Evolutionary conservation across 257 asterid species (phyloP).

Genomic region (Nicotiana otophora): DNA sequence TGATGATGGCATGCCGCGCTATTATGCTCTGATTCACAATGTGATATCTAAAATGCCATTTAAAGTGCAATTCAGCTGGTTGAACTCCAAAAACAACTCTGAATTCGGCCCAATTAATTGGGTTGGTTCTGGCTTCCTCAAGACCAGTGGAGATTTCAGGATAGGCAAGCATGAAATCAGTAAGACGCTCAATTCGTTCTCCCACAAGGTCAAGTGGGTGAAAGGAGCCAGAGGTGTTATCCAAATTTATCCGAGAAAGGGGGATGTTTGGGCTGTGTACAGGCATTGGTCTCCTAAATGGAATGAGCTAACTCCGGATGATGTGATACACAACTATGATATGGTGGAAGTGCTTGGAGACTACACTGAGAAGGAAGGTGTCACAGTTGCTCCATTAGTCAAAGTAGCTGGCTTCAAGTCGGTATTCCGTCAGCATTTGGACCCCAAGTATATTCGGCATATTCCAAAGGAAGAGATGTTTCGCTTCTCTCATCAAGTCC

Average conservation of each 20-base stretch:
- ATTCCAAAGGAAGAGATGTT: slow-evolving; percentile 59
- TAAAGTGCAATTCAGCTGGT: slow-evolving; percentile 51
- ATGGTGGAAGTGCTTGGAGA: slow-evolving; percentile 56
- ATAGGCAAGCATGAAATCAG: slow-evolving; percentile 33
- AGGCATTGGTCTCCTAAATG: slow-evolving; percentile 68
- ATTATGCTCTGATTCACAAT: slow-evolving; percentile 44
- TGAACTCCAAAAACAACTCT: slow-evolving; percentile 38
- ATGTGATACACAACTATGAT: slow-evolving; percentile 47
- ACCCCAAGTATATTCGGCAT: slow-evolving; percentile 18
- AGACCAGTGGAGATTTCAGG: slow-evolving; percentile 57
- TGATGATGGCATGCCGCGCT: slow-evolving; percentile 81
- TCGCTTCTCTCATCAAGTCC: slow-evolving; percentile 75
- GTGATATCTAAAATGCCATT: slow-evolving; percentile 44
- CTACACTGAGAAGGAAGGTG: slow-evolving; percentile 39
- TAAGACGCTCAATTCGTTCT: slow-evolving; percentile 40
- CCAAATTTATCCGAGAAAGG: slow-evolving; percentile 51
- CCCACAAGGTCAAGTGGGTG: slow-evolving; percentile 54
- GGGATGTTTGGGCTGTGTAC: slow-evolving; percentile 75
- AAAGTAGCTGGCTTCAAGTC: slow-evolving; percentile 67
- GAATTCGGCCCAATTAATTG: slow-evolving; percentile 41
- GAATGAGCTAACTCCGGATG: slow-evolving; percentile 46
- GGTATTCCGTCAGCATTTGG: slow-evolving; percentile 38
- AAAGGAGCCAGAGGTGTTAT: slow-evolving; percentile 51
- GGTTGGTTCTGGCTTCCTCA: slow-evolving; percentile 45
- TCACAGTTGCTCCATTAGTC: slow-evolving; percentile 42